These are phyloP conservation scores for Royoungia palumana DNA, from an alignment of 768 basidiomycete genomes.

Conservation along the genomic window DNA sequence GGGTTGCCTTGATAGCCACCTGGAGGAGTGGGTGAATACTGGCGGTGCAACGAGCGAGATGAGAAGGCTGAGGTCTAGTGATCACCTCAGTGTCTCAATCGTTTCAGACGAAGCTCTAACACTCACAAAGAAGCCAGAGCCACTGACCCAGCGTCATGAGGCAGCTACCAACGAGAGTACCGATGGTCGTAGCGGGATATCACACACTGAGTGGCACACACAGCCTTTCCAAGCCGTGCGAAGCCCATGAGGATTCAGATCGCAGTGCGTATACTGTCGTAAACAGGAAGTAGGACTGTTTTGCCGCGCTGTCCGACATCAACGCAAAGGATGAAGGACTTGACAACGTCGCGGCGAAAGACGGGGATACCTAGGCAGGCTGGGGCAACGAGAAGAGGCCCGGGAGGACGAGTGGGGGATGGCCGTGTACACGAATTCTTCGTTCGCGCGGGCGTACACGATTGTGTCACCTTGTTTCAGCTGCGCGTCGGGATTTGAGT, in stretches of 20 bases:
- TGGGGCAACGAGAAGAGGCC: conserved; percentile 89
- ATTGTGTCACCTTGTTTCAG: conserved; percentile 98
- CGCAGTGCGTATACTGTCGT: conserved; percentile 76
- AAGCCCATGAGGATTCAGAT: too few relatives aligned
- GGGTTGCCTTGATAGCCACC: conserved; percentile 36
- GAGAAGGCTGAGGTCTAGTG: conserved; percentile 41
- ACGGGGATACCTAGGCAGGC: conserved; percentile 88
- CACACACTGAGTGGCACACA: too few relatives aligned
- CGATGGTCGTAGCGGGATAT: too few relatives aligned
- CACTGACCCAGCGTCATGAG: conserved; percentile 33
- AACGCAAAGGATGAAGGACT: conserved; percentile 86
- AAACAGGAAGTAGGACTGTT: conserved; percentile 77
- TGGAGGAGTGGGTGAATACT: conserved; percentile 34
- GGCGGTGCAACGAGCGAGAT: conserved; percentile 30
- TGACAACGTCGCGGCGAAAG: conserved; percentile 92
- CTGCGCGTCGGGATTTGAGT: conserved; percentile 33
- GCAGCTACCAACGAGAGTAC: conserved; percentile 36
- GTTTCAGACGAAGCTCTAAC: too few relatives aligned
- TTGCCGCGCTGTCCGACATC: conserved; percentile 88
- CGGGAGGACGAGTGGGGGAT: conserved; percentile 81
- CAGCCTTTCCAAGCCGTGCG: conserved; percentile 72
- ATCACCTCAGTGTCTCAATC: not conserved
- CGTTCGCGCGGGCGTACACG: conserved; percentile 90
- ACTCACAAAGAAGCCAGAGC: conserved; percentile 42
- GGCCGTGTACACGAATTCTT: conserved; percentile 91